phyloP scores from a whole-genome alignment of 2,329 filamentous ascomycete species.

The Cladosporium sp. region DNA sequence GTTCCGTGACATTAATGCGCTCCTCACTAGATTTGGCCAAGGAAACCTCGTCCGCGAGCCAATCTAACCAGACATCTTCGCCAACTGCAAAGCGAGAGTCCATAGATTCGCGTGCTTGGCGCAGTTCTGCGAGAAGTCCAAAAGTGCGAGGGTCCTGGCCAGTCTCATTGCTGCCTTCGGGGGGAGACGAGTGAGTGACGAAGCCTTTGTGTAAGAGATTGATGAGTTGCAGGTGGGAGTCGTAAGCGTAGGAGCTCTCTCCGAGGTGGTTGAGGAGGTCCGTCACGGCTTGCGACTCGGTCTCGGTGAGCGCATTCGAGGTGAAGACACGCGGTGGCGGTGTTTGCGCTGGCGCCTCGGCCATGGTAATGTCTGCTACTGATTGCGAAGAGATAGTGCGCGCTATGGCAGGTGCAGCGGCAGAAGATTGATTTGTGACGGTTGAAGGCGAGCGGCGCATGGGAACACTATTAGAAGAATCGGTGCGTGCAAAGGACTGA shows the following conservation, averaged over 20 bases:
- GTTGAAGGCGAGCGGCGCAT: constrained; percentile 30
- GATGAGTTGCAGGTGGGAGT: constrained; percentile 45
- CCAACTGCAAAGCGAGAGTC: constrained; percentile 64
- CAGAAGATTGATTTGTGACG: constrained; percentile 12
- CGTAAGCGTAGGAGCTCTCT: constrained; percentile 48
- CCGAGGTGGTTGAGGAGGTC: constrained; percentile 40
- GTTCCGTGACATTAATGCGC: constrained; percentile 65
- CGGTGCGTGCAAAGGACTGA: constrained; percentile 37
- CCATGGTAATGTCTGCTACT: constrained; percentile 44
- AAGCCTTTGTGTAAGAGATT: constrained; percentile 47
- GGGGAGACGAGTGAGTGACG: constrained; percentile 34
- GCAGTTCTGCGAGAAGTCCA: constrained; percentile 42
- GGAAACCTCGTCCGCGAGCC: constrained; percentile 67
- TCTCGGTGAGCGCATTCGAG: constrained; percentile 39
- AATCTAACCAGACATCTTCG: constrained; percentile 73
- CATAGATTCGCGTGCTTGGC: constrained; percentile 54
- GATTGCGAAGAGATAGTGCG: constrained; percentile 41
- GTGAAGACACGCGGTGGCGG: constrained; percentile 40
- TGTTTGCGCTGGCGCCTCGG: constrained; percentile 41
- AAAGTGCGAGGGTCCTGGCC: constrained; percentile 36
- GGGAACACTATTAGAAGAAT: constrained; percentile 28
- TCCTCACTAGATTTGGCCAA: constrained; percentile 60
- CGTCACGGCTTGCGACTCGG: constrained; percentile 41
- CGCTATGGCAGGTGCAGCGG: constrained; percentile 24
- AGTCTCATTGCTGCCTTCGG: constrained; percentile 18